Evolutionary conservation across 148 eudicot genomes (phyloP).

Genomic region (Spergularia bocconei): DNA sequence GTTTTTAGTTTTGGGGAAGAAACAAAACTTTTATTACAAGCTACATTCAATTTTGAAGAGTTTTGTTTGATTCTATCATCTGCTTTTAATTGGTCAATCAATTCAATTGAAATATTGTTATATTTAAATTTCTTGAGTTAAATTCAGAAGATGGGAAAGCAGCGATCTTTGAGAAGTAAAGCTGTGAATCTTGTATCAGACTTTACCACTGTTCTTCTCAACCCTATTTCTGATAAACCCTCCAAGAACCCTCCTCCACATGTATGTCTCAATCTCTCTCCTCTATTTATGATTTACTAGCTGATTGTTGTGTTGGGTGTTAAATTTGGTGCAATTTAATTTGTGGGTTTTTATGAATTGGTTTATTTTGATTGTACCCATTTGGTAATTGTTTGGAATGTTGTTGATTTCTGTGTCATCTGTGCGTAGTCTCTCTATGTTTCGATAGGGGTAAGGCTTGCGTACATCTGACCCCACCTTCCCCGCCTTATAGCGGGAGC

Average conservation of each 20-base stretch:
- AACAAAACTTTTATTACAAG: too few relatives aligned
- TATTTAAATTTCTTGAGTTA: too few relatives aligned
- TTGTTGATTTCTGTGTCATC: background rate
- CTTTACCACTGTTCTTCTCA: slow-evolving; percentile 71
- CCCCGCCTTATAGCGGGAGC: too few relatives aligned
- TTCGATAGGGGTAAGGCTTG: too few relatives aligned
- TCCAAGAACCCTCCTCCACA: slow-evolving; percentile 34
- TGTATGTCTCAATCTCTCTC: slow-evolving; percentile 21
- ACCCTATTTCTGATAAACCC: slow-evolving; percentile 82
- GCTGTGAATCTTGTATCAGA: slow-evolving; percentile 77
- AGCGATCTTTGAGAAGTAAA: slow-evolving; percentile 60
- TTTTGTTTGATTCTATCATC: too few relatives aligned
- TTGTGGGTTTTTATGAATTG: background rate
- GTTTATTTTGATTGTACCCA: background rate
- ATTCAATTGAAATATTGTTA: background rate
- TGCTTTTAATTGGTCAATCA: too few relatives aligned
- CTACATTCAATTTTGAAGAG: too few relatives aligned
- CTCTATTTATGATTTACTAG: background rate
- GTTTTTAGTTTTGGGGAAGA: background rate
- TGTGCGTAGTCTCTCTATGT: too few relatives aligned
- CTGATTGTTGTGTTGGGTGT: background rate
- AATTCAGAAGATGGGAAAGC: slow-evolving; percentile 39
- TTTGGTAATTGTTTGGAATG: background rate
- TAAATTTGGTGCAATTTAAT: background rate
- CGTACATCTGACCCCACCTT: too few relatives aligned